Evolutionary conservation across 2,329 filamentous ascomycete genomes (phyloP), one percentile per base, ranked within the genome.

Genomic region (Cercospora zeae-maydis): DNA sequence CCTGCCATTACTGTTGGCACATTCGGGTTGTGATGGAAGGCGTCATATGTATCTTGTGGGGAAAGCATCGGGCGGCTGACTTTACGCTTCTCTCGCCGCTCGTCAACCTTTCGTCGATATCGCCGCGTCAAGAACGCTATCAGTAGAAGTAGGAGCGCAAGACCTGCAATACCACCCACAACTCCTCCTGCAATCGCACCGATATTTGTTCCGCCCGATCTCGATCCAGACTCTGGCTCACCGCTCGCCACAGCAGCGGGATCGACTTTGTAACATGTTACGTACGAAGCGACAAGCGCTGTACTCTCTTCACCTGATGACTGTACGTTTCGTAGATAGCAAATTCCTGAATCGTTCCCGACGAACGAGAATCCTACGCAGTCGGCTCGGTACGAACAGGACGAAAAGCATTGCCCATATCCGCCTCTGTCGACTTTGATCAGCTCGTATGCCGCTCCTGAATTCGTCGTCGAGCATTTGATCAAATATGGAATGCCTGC

Each of bases 281-380:
- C 65, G 59, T 72, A 73, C 33, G 69, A 71, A 47, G 39, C 63
- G 10, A 64, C 67, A 9, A 65, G 69, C 9, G 56, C 63, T 9
- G 67, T 63, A 34, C 66, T 69, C 11, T 54, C 42, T 30, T 62
- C 57, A 3, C 34, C 58, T 10, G 69, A 67, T 37, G 72, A 65
- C 3, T 59, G 55, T 6, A 60, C 53, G 21, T 74, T 73, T 30
- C 61, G n/a, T 9, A 73, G 57, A 56, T 69, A 73, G 65, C 72
- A 73, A n/a, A 31, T 64, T 3, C 72, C 72, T 19, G 55, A 61
- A 9, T 72, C 68, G 6, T 62, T 42, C 2, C 72, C 72, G 7
- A 69, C 65, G 39, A 67, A 74, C 0, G 70, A 70, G 62, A 74
- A 73, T 4, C 72, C 72, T 3, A 64, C 69, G 39, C 72, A 73